phyloP scores from a whole-genome alignment of 805 yeast species.

The Saccharomycopsis schoenii region DNA sequence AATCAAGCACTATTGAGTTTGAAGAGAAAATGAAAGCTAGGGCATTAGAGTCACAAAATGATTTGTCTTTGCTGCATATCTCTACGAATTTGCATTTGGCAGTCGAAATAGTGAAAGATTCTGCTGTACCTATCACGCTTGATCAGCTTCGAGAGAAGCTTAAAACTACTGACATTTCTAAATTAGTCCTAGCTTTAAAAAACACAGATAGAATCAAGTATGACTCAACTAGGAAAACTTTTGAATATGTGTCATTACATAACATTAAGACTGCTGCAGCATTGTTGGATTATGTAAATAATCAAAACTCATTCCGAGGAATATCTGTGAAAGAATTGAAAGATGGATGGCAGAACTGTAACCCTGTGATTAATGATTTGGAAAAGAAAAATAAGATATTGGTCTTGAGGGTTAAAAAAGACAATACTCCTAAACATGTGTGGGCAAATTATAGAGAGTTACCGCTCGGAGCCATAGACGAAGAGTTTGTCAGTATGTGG shows the following conservation, averaged over 20 bases:
- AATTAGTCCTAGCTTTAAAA: slow-evolving; percentile 59
- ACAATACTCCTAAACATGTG: slow-evolving; percentile 80
- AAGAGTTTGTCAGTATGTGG: slow-evolving; percentile 81
- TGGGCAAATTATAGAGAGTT: slow-evolving; percentile 76
- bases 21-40: slow-evolving; percentile 5
- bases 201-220: slow-evolving; percentile 71
- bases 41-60: slow-evolving; percentile 14
- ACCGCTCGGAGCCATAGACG: slow-evolving; percentile 50
- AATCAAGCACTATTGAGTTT: slow-evolving; percentile 4
- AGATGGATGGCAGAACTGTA: slow-evolving; percentile 94
- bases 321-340: slow-evolving; percentile 67
- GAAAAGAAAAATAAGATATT: slow-evolving; percentile 71
- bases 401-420: slow-evolving; percentile 86
- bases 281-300: slow-evolving; percentile 58
- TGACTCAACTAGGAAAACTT: slow-evolving; percentile 49
- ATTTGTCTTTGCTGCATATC: slow-evolving; percentile 40
- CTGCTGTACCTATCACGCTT: slow-evolving; percentile 60
- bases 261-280: slow-evolving; percentile 78
- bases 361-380: slow-evolving; percentile 64
- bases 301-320: slow-evolving; percentile 83
- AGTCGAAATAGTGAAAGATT: slow-evolving; percentile 72
- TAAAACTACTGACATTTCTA: slow-evolving; percentile 42
- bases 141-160: slow-evolving; percentile 59
- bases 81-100: slow-evolving; percentile 87
- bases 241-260: slow-evolving; percentile 82